Conservation (phyloP, 257 asterid genomes). For the Anisodus tanguticus region DNA sequence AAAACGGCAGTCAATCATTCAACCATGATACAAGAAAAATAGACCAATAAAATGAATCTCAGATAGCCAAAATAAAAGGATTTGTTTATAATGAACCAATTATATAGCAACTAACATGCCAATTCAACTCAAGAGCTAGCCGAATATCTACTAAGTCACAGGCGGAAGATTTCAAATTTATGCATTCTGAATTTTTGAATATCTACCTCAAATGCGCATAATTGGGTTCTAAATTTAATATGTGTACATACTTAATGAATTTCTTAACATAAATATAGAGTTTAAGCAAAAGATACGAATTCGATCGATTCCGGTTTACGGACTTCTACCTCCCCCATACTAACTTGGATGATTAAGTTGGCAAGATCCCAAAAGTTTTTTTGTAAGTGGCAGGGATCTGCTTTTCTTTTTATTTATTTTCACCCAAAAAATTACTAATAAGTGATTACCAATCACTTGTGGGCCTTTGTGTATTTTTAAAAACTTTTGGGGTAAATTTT, state of each 20-base stretch:
- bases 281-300: neutral
- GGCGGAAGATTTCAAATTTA: neutral
- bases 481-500: too few relatives aligned
- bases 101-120: neutral
- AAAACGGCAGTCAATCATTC: neutral
- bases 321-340: too few relatives aligned
- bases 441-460: too few relatives aligned
- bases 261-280: neutral
- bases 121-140: neutral
- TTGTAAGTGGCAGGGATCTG: too few relatives aligned
- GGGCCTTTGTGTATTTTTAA: too few relatives aligned
- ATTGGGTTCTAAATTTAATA: neutral
- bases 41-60: neutral
- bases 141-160: neutral
- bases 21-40: neutral
- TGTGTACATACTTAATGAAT: neutral
- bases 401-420: too few relatives aligned
- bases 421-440: too few relatives aligned
- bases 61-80: neutral
- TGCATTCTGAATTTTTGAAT: neutral
- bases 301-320: neutral
- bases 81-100: neutral
- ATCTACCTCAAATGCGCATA: neutral
- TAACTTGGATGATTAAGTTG: too few relatives aligned
- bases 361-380: too few relatives aligned